Evolutionary conservation across 306 rosid species (phyloP), one percentile per base, ranked within the genome.

Genomic region (Pyrus betulifolia): DNA sequence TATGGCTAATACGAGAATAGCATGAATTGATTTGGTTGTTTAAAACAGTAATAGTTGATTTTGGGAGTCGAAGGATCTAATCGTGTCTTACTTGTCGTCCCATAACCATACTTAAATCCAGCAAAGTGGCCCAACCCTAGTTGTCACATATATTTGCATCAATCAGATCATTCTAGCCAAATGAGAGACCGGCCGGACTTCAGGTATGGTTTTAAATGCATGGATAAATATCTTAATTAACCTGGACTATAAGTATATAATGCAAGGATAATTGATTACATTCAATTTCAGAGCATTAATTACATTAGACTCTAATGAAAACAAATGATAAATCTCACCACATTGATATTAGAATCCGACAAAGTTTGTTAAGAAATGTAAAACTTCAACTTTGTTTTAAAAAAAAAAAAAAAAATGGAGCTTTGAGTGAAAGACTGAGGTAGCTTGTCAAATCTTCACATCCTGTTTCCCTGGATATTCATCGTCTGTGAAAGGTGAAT

Each of bases 91-190:
- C 68, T 67, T 84, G 82, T 77, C 77, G 79, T 67, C 74, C 74
- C 78, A 14, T 71, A 72, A 75, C 66, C 78, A 60, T 80, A 75
- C 49, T 76, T 78, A 46, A 82, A 87, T 78, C 87, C 78, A 63
- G 58, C 64, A 79, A 49, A 40, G 71, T 75, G 69, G 58, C 28
- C 77, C 55, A 11, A 58, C 54, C 75, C 31, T 22, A 59, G 28
- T 23, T 23, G 10, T 30, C 67, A 79, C 55, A 49, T 49, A 76
- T 71, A 76, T 74, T 58, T 58, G 72, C 61, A 82, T 93, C 97
- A 93, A 87, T 93, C 92, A 86, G 80, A 80, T 91, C 87, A 27
- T 87, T 89, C 87, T 81, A 84, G 67, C 90, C 72, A 67, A 74
- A 74, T 57, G 66, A 76, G 85, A 57, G 92, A 89, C 90, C 85